phyloP scores from a whole-genome alignment of 2,329 filamentous ascomycete species.

The Hypoxylon sp. region DNA sequence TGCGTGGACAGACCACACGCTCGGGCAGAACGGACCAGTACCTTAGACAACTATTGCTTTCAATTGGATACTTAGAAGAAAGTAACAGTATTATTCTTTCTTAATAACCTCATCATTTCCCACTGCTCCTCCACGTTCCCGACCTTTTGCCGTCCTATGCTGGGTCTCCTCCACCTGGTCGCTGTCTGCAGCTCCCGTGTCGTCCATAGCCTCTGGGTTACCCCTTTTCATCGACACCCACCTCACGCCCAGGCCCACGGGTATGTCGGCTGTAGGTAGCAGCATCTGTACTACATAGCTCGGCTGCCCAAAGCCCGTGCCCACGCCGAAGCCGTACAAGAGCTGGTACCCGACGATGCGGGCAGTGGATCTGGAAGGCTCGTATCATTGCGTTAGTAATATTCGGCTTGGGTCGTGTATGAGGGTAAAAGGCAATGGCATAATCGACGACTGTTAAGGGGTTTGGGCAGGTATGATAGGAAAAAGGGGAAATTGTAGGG shows the following conservation, averaged over 20 bases:
- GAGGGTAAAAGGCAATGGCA: not conserved
- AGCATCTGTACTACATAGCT: slow-evolving; percentile 34
- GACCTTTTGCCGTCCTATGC: not conserved
- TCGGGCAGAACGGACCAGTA: too few relatives aligned
- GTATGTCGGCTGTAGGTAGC: slow-evolving; percentile 24
- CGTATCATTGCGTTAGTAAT: not conserved
- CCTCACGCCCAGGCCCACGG: not conserved
- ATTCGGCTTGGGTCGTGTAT: not conserved
- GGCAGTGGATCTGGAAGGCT: slow-evolving; percentile 7
- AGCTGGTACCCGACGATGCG: slow-evolving; percentile 29
- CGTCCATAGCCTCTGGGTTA: not conserved
- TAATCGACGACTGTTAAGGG: too few relatives aligned
- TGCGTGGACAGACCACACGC: too few relatives aligned
- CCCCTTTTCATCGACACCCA: not conserved
- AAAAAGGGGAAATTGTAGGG: not conserved
- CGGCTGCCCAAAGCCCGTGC: slow-evolving; percentile 31
- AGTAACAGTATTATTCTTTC: not conserved
- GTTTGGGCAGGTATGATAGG: too few relatives aligned
- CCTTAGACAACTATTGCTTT: too few relatives aligned
- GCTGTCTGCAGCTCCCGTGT: not conserved
- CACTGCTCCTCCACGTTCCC: not conserved
- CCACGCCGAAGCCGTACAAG: slow-evolving; percentile 31
- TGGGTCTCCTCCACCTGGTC: not conserved
- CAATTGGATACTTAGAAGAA: not conserved
- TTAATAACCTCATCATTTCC: not conserved